Conservation (phyloP, 495 filamentous ascomycete genomes). For the Pyronema omphalodes region DNA sequence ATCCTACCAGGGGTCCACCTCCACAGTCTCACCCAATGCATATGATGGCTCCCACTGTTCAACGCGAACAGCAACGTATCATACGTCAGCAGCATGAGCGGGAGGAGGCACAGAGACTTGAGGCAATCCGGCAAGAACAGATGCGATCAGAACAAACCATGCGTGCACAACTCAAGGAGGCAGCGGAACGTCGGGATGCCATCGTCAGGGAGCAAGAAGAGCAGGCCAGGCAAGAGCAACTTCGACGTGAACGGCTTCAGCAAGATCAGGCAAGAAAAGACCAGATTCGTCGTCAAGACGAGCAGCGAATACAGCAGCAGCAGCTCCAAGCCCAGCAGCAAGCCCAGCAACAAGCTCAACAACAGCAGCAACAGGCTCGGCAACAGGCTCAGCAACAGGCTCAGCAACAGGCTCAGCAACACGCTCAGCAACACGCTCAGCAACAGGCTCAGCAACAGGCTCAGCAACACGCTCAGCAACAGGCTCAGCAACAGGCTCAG, state of each 20-base stretch:
- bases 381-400: background rate
- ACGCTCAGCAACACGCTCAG: conserved; percentile 2
- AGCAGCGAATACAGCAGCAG: conserved; percentile 4
- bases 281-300: conserved; percentile 5
- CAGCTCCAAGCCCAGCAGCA: no score
- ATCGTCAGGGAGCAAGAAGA: background rate
- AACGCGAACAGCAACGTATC: background rate
- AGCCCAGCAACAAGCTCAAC: no score
- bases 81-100: background rate
- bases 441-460: background rate
- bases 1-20: no score
- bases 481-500: no score
- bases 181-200: background rate
- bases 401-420: background rate
- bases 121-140: background rate
- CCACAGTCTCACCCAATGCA: no score
- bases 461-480: background rate
- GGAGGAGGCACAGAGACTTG: background rate
- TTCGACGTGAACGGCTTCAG: background rate
- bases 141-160: background rate
- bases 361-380: background rate
- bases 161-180: background rate
- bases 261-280: background rate
- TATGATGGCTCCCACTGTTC: background rate
- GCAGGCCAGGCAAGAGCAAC: background rate